phyloP scores from a whole-genome alignment of 306 rosid genomes.

The Dalbergia cochinchinensis region DNA sequence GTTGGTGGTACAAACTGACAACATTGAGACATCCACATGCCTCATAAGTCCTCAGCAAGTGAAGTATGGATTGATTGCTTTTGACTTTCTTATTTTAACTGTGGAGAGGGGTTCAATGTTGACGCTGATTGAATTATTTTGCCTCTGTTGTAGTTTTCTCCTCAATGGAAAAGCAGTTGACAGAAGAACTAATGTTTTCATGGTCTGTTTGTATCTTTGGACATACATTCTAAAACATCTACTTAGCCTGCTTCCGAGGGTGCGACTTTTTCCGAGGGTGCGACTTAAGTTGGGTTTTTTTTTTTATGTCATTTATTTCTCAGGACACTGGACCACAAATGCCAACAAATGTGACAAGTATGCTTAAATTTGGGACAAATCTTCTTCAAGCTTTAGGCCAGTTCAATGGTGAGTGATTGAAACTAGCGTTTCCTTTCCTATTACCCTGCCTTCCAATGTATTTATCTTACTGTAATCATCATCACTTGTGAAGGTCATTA shows the following conservation, averaged over 20 bases:
- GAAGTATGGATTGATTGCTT: constrained; percentile 61
- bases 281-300: constrained; percentile 18
- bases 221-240: constrained; percentile 25
- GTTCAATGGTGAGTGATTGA: constrained; percentile 72
- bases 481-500: constrained; percentile 73
- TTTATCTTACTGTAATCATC: constrained; percentile 46
- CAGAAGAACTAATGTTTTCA: constrained; percentile 57
- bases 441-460: constrained; percentile 45
- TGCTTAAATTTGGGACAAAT: constrained; percentile 86
- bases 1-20: constrained; percentile 84
- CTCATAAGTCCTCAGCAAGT: constrained; percentile 87
- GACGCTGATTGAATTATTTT: constrained; percentile 50
- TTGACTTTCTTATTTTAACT: constrained; percentile 14
- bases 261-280: constrained; percentile 39
- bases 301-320: constrained; percentile 39
- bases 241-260: constrained; percentile 36
- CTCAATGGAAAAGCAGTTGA: constrained; percentile 84
- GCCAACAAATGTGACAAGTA: constrained; percentile 73
- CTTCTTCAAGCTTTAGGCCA: constrained; percentile 92
- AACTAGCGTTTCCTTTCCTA: constrained; percentile 29
- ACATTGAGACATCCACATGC: constrained; percentile 81
- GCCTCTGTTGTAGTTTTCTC: constrained; percentile 72
- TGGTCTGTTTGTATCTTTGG: constrained; percentile 65
- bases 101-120: constrained; percentile 26
- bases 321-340: constrained; percentile 94